phyloP scores from a whole-genome alignment of 2,329 filamentous ascomycete species.

The Helotiales sp. region DNA sequence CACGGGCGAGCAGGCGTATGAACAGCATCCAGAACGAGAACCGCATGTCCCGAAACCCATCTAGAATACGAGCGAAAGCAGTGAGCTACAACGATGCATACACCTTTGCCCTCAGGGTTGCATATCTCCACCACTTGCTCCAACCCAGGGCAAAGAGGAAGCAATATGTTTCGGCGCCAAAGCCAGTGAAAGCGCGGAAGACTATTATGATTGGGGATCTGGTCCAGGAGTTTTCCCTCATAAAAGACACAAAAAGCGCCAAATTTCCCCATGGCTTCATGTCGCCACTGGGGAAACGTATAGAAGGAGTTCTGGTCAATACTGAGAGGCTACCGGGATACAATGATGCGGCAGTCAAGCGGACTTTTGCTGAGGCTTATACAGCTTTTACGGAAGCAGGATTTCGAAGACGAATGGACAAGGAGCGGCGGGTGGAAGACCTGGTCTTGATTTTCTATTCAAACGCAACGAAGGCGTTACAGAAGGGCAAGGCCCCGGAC shows the following conservation, averaged over 20 bases:
- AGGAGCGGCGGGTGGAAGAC: slow-evolving; percentile 91
- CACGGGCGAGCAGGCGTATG: slow-evolving; percentile 39
- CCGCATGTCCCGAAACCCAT: slow-evolving; percentile 44
- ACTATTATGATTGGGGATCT: slow-evolving; percentile 82
- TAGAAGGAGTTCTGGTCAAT: slow-evolving; percentile 63
- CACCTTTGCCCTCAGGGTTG: slow-evolving; percentile 85
- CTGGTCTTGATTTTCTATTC: slow-evolving; percentile 96
- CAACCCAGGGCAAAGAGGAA: slow-evolving; percentile 89
- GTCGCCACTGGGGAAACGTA: slow-evolving; percentile 60
- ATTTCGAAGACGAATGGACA: slow-evolving; percentile 90
- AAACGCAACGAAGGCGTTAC: slow-evolving; percentile 87
- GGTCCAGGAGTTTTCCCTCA: slow-evolving; percentile 79
- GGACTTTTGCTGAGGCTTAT: slow-evolving; percentile 92
- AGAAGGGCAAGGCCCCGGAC: slow-evolving; percentile 74
- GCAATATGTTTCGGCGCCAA: slow-evolving; percentile 76
- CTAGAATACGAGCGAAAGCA: slow-evolving; percentile 52
- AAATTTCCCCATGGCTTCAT: slow-evolving; percentile 75
- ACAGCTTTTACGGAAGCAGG: slow-evolving; percentile 88
- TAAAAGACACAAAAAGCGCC: slow-evolving; percentile 71
- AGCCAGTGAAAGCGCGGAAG: slow-evolving; percentile 61
- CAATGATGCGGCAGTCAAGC: slow-evolving; percentile 87
- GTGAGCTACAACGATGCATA: slow-evolving; percentile 82
- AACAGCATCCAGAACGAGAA: slow-evolving; percentile 39
- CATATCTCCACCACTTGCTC: slow-evolving; percentile 90
- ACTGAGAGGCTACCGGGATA: slow-evolving; percentile 86